Conservation (phyloP, 768 basidiomycete genomes). For the Candolleomyces eurysporus region DNA sequence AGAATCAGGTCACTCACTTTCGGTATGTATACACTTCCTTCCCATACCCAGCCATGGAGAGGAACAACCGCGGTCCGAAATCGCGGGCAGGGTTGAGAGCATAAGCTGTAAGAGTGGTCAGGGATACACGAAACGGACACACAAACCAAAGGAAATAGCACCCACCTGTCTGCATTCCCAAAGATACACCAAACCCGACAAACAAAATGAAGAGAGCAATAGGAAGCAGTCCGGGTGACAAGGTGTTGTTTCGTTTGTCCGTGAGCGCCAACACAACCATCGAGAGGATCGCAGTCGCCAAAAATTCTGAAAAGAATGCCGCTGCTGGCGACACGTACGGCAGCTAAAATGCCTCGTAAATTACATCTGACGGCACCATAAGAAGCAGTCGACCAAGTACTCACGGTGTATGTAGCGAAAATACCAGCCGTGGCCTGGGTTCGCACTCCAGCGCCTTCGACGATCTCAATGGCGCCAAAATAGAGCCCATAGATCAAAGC, state of each 20-base stretch:
- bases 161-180: conserved; percentile 61
- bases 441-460: conserved; percentile 59
- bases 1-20: conserved; percentile 26
- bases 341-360: conserved; percentile 19
- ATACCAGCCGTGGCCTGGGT: conserved; percentile 56
- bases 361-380: not conserved
- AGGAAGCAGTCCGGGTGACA: conserved; percentile 47
- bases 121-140: not conserved
- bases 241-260: conserved; percentile 50
- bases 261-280: conserved; percentile 51
- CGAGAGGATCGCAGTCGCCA: conserved; percentile 53
- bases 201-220: conserved; percentile 54
- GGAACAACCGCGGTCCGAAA: conserved; percentile 65
- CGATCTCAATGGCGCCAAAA: conserved; percentile 62
- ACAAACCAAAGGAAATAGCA: conserved; percentile 7
- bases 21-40: conserved; percentile 45
- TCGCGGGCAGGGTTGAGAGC: conserved; percentile 74
- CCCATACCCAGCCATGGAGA: conserved; percentile 75
- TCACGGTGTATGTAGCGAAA: conserved; percentile 61
- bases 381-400: conserved; percentile 17
- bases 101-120: conserved; percentile 34
- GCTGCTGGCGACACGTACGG: conserved; percentile 40
- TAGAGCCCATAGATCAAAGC: conserved; percentile 63
- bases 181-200: conserved; percentile 54
- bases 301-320: conserved; percentile 48